Evolutionary conservation across 768 basidiomycete genomes (phyloP), one percentile per base, ranked within the genome.

Genomic region (Mycena vitilis): DNA sequence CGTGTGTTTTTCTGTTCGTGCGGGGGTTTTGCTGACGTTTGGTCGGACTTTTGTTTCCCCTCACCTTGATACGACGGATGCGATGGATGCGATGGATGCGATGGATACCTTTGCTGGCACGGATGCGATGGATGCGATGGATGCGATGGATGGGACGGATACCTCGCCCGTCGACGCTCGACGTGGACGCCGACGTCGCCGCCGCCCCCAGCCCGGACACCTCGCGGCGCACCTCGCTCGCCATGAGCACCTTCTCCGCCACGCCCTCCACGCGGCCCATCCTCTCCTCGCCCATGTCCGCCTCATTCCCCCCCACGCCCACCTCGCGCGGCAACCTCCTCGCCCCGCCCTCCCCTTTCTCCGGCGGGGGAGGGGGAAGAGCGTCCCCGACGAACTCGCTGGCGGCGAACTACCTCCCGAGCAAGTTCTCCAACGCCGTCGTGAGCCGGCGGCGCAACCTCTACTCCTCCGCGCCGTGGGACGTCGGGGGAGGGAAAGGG

Each of bases 381-480:
- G n/a, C n/a, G 48, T 60, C 68, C 4, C 68, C 63, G 16, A 18
- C 62, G 1, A 37, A 75, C 38, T 85, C 83, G n/a, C 82, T 88
- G 62, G 81, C 81, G 38, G 79, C 86, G 73, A 87, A 89, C 76
- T 90, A 89, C 74, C 82, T 90, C 30, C 89, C 89, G 15, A 75
- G 81, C 59, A 90, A 90, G 78, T 89, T 89, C 80, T 85, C 87
- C 30, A 74, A 75, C 69, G 78, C 74, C 72, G 77, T 79, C 78
- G 67, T 81, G 77, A 71, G 77, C 75, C 48, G 83, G 76, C 45
- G 68, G 38, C 59, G 70, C 2, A 48, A 40, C 20, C n/a, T 38
- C 16, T 30, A 30, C 30, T 30, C 30, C 3, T 30, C 30, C 30
- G 2, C 3, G 30, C 30, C 30, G 30, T 30, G 30, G 30, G 30